These are phyloP conservation scores for Closterium sp. DNA, from an alignment of 139 green algal genomes.

Conservation along the genomic window DNA sequence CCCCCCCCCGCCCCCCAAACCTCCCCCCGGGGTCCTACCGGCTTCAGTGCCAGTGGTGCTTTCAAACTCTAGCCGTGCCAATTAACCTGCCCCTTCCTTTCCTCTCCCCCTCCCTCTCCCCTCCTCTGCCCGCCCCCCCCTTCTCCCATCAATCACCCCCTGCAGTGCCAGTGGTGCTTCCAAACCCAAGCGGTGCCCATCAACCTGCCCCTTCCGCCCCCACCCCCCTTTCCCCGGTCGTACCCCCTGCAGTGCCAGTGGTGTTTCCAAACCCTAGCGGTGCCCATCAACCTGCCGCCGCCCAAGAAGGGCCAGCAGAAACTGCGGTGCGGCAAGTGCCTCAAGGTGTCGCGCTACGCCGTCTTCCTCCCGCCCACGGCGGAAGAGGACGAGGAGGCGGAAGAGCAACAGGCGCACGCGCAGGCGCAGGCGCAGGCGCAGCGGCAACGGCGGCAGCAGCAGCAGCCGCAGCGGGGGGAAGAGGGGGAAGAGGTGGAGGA, in stretches of 20 bases:
- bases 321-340: slow-evolving; percentile 36
- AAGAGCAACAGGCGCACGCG: neutral
- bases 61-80: no score
- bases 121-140: no score
- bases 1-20: no score
- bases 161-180: slow-evolving; percentile 33
- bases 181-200: slow-evolving; percentile 7
- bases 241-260: slow-evolving; percentile 29
- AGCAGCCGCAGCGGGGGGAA: neutral
- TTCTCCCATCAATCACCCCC: neutral
- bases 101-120: no score
- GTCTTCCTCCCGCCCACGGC: neutral
- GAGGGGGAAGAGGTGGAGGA: neutral
- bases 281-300: slow-evolving; percentile 7
- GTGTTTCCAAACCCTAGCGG: slow-evolving; percentile 15
- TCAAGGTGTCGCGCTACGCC: slow-evolving; percentile 24
- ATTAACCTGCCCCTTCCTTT: neutral
- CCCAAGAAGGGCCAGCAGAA: slow-evolving; percentile 18
- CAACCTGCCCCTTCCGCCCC: neutral
- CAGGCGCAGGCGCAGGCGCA: neutral
- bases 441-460: neutral
- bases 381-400: neutral
- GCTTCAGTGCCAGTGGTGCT: no score
- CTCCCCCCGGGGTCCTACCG: no score
- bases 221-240: neutral